These are phyloP conservation scores for Cyberlindnera galapagoensis DNA, from an alignment of 805 yeast species.

Conservation along the genomic window DNA sequence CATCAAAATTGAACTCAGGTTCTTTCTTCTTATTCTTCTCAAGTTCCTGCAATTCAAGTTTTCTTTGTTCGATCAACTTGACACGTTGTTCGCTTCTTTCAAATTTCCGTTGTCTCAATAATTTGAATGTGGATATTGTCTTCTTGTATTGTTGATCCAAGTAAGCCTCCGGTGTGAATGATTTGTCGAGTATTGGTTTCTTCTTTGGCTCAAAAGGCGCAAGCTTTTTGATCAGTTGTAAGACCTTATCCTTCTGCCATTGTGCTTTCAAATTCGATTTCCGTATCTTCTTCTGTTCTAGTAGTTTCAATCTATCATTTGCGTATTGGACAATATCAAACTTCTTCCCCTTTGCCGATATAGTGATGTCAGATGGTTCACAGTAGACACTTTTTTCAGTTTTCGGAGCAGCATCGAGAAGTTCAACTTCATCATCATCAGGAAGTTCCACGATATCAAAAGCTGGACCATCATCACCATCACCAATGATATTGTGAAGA, in stretches of 20 bases:
- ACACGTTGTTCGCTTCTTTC: constrained; percentile 23
- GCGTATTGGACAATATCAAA: constrained; percentile 60
- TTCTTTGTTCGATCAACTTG: constrained; percentile 7
- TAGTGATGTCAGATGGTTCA: no score
- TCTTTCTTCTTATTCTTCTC: constrained; percentile 8
- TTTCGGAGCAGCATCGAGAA: constrained; percentile 7
- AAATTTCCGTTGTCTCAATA: constrained; percentile 28
- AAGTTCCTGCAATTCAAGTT: no score
- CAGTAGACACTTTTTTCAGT: no score
- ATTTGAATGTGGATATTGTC: constrained; percentile 26
- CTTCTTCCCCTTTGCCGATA: constrained; percentile 8
- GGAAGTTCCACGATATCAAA: no score
- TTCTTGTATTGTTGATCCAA: constrained; percentile 27
- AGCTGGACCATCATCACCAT: not conserved
- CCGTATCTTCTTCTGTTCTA: constrained; percentile 20
- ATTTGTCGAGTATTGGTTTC: no score
- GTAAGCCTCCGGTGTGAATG: no score
- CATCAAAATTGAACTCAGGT: constrained; percentile 19
- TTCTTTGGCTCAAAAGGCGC: no score
- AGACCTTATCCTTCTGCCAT: no score
- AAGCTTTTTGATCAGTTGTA: no score
- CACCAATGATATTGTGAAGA: constrained; percentile 39
- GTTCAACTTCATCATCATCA: not conserved
- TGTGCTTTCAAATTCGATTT: constrained; percentile 3
- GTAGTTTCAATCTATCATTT: constrained; percentile 33